Percentiles rank a stretch among this genome's conserved stretches.
Conservation (phyloP, 1,284 basidiomycete species). For the Leucoagaricus sp. region DNA sequence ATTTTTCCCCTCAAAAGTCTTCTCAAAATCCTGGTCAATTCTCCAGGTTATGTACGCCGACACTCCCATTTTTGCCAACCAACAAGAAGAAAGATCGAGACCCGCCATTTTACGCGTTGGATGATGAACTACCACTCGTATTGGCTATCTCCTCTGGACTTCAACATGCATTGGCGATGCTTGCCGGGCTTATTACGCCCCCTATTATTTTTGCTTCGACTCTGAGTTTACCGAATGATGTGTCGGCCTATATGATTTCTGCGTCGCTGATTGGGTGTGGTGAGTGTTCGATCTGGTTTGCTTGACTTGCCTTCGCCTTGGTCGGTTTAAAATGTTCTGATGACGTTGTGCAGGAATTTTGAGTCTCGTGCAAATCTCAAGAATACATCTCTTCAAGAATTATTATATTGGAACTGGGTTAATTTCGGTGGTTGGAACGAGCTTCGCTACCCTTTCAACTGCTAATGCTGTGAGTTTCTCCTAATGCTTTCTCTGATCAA, state of each 20-base stretch:
- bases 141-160: constrained; percentile 71
- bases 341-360: constrained; percentile 51
- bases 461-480: constrained; percentile 61
- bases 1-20: background rate
- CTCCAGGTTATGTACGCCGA: constrained; percentile 59
- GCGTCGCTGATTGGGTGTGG: constrained; percentile 80
- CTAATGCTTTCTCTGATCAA: constrained; percentile 14
- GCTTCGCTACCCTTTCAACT: constrained; percentile 80
- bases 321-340: background rate
- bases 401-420: constrained; percentile 80
- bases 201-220: constrained; percentile 81
- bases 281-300: constrained; percentile 26
- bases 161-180: constrained; percentile 82
- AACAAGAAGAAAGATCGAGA: constrained; percentile 25
- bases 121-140: constrained; percentile 67
- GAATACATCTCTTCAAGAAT: constrained; percentile 56
- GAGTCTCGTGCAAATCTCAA: constrained; percentile 76
- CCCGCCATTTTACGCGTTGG: constrained; percentile 75
- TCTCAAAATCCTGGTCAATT: background rate
- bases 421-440: constrained; percentile 84
- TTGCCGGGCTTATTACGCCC: constrained; percentile 74
- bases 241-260: constrained; percentile 80
- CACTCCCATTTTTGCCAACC: constrained; percentile 59
- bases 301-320: too few relatives aligned
- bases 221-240: constrained; percentile 54